Conservation (phyloP, 495 filamentous ascomycete species). For the Talaromyces trachyspermus region DNA sequence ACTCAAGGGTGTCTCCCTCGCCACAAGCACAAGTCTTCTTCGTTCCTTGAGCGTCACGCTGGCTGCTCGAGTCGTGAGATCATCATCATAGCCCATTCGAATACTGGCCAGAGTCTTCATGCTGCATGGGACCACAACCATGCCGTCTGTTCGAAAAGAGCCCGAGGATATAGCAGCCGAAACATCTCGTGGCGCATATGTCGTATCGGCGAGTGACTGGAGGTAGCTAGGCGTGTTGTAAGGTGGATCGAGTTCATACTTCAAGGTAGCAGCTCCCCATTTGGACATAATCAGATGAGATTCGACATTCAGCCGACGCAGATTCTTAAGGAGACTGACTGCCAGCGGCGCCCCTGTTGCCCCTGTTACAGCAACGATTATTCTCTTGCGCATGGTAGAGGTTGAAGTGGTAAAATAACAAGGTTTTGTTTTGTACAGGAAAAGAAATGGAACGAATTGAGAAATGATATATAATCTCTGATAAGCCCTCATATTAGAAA, state of each 20-base stretch:
- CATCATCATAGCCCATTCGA: constrained; percentile 26
- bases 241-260: constrained; percentile 38
- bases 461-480: too few species aligned
- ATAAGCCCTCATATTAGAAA: too few species aligned
- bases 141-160: constrained; percentile 31
- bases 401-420: too few species aligned
- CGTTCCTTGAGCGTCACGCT: constrained; percentile 42
- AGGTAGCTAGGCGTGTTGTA: constrained; percentile 21
- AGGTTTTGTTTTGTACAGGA: too few species aligned
- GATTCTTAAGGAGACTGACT: constrained; percentile 26
- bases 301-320: constrained; percentile 32
- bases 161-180: constrained; percentile 27
- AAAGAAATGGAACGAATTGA: too few species aligned
- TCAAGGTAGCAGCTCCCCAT: constrained; percentile 37
- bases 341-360: constrained; percentile 31
- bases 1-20: constrained; percentile 37
- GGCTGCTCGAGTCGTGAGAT: constrained; percentile 37
- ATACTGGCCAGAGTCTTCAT: constrained; percentile 35
- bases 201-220: constrained; percentile 28
- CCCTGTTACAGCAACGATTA: constrained; percentile 35
- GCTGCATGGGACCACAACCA: constrained; percentile 34
- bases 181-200: constrained; percentile 31
- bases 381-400: constrained; percentile 17
- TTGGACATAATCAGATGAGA: constrained; percentile 36
- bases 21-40: constrained; percentile 31